Evolutionary conservation across 1,284 basidiomycete species (phyloP).

Genomic region (Boletus mariae): DNA sequence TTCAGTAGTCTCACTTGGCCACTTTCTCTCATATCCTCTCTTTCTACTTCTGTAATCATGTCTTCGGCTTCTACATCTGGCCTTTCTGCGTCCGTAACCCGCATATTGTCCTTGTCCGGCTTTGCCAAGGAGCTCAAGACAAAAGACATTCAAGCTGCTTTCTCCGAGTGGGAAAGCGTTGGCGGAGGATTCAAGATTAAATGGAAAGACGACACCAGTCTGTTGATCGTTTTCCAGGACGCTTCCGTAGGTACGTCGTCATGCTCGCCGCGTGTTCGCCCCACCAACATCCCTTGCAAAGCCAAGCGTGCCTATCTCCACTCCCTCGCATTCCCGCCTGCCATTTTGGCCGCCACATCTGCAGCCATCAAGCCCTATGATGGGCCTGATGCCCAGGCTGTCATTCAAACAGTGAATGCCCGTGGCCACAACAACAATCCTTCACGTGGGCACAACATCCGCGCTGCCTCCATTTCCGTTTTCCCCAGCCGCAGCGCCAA

Average conservation of each 20-base stretch:
- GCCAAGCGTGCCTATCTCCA: conserved; percentile 94
- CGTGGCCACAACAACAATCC: conserved; percentile 58
- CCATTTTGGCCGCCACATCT: conserved; percentile 60
- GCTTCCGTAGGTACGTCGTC: conserved; percentile 68
- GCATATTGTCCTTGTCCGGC: conserved; percentile 88
- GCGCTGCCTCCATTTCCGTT: conserved; percentile 66
- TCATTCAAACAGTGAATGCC: conserved; percentile 86
- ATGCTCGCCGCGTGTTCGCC: conserved; percentile 2
- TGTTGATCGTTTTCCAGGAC: conserved; percentile 92
- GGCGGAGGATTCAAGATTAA: conserved; percentile 97
- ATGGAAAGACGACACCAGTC: conserved; percentile 96
- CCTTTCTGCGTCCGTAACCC: conserved; percentile 91
- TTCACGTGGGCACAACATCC: conserved; percentile 65
- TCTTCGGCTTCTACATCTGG: conserved; percentile 59
- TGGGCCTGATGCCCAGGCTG: conserved; percentile 84
- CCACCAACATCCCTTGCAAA: conserved; percentile 22
- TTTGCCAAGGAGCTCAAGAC: conserved; percentile 97
- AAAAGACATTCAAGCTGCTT: conserved; percentile 89
- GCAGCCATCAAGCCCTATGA: conserved; percentile 86
- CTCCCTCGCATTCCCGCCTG: conserved; percentile 78
- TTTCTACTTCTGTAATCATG: conserved; percentile 30
- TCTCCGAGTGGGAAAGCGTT: conserved; percentile 84
- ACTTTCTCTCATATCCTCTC: conserved; percentile 15
- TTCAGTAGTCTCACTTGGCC: conserved; percentile 13
- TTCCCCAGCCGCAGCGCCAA: conserved; percentile 49